These are phyloP conservation scores for Aspergillus sp. DNA, from an alignment of 2,329 filamentous ascomycete species.

Conservation along the genomic window DNA sequence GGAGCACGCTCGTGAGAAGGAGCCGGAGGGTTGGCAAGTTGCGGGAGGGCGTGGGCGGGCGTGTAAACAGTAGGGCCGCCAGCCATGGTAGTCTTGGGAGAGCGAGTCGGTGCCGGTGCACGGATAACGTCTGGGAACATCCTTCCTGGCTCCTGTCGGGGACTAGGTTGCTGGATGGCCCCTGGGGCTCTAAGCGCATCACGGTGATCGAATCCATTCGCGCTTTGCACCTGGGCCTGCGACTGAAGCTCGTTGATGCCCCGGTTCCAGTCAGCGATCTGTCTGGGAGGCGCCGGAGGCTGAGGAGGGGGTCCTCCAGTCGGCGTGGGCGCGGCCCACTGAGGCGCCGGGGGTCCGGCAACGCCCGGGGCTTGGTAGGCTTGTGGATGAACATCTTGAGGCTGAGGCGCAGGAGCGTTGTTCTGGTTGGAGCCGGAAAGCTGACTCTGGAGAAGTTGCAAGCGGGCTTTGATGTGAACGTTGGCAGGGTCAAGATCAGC, in stretches of 20 bases:
- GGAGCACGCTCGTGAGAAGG: constrained; percentile 41
- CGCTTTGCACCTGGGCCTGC: constrained; percentile 41
- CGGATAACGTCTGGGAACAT: constrained; percentile 67
- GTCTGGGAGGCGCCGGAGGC: constrained; percentile 64
- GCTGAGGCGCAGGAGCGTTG: constrained; percentile 69
- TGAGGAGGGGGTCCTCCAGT: constrained; percentile 49
- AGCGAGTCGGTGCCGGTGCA: constrained; percentile 55
- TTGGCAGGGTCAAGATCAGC: constrained; percentile 92
- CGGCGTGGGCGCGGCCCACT: constrained; percentile 77
- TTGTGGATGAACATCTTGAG: constrained; percentile 93
- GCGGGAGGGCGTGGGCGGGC: constrained; percentile 51
- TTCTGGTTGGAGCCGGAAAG: constrained; percentile 68
- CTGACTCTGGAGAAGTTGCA: constrained; percentile 81
- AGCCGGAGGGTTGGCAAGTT: constrained; percentile 49
- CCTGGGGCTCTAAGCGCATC: constrained; percentile 69
- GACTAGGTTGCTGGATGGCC: constrained; percentile 71
- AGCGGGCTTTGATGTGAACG: constrained; percentile 90
- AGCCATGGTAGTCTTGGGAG: constrained; percentile 56
- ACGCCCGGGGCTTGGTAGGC: constrained; percentile 84
- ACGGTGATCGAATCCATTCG: constrained; percentile 79
- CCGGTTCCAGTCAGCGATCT: constrained; percentile 61
- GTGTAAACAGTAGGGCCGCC: constrained; percentile 54
- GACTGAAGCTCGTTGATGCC: constrained; percentile 76
- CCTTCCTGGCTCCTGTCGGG: constrained; percentile 69
- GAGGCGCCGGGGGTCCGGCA: constrained; percentile 78